These are phyloP conservation scores for Quercus lobata DNA, from an alignment of 331 rosid species.

Conservation along the genomic window DNA sequence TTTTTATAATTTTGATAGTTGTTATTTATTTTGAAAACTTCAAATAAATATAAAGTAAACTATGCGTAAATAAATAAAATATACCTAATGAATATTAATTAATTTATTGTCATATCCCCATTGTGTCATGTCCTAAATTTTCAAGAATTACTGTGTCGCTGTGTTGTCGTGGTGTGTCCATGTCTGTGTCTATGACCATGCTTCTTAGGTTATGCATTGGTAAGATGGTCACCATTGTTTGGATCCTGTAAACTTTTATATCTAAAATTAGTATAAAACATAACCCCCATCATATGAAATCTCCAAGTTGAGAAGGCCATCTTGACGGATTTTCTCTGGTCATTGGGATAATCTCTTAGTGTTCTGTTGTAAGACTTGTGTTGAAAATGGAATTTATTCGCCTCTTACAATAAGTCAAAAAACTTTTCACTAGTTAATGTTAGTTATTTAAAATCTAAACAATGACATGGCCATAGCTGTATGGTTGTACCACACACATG, in stretches of 20 bases:
- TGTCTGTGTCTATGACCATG: too few species aligned
- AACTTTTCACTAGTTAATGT: background rate
- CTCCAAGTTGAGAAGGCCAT: background rate
- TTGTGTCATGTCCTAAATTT: too few species aligned
- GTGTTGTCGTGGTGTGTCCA: too few species aligned
- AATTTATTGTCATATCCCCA: too few species aligned
- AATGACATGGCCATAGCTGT: background rate
- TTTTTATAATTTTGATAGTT: too few species aligned
- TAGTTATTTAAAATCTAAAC: background rate
- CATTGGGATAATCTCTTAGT: background rate
- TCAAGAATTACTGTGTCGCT: too few species aligned
- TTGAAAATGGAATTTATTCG: background rate
- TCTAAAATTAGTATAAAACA: background rate
- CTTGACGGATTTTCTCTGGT: background rate
- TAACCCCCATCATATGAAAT: background rate
- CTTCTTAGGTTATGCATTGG: background rate
- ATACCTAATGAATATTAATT: too few species aligned
- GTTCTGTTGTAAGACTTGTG: background rate
- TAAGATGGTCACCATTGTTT: background rate
- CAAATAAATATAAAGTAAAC: too few species aligned
- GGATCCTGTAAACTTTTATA: background rate
- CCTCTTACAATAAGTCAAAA: background rate
- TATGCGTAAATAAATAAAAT: too few species aligned
- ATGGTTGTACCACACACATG: background rate
- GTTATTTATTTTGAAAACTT: too few species aligned